A percentile compares a stretch with the other conserved stretches of the same genome.
These are phyloP conservation scores for Didymosphaeria variabile DNA, from an alignment of 2,329 filamentous ascomycete genomes.

Conservation along the genomic window DNA sequence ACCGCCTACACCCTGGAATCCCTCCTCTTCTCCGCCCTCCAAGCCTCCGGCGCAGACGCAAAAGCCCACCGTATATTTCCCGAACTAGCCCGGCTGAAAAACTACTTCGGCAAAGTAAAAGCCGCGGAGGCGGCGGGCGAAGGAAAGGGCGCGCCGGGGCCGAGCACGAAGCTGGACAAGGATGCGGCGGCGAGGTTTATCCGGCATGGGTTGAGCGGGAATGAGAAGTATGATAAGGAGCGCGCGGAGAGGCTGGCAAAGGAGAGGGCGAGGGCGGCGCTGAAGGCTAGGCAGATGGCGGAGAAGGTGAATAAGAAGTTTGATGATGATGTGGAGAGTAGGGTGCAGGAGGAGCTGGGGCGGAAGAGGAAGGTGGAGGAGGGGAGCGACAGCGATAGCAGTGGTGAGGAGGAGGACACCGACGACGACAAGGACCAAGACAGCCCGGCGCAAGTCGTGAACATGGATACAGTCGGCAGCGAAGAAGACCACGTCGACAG, in stretches of 20 bases:
- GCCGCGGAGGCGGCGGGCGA: slow-evolving; percentile 62
- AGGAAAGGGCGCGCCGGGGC: slow-evolving; percentile 64
- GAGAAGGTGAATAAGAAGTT: slow-evolving; percentile 42
- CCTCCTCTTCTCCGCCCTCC: slow-evolving; percentile 82
- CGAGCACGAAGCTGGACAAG: slow-evolving; percentile 72
- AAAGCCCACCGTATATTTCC: slow-evolving; percentile 84
- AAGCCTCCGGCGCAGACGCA: slow-evolving; percentile 79
- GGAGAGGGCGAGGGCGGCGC: slow-evolving; percentile 42
- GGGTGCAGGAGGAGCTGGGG: slow-evolving; percentile 22
- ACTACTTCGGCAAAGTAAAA: slow-evolving; percentile 94
- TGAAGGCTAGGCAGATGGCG: slow-evolving; percentile 32
- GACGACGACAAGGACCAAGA: slow-evolving; percentile 35
- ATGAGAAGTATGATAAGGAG: slow-evolving; percentile 55
- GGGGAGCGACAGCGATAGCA: neutral
- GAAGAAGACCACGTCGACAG: slow-evolving; percentile 24
- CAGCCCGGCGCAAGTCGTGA: slow-evolving; percentile 20
- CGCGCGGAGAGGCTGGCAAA: slow-evolving; percentile 46
- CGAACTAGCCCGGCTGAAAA: slow-evolving; percentile 85
- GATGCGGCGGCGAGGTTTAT: slow-evolving; percentile 83
- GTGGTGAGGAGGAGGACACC: slow-evolving; percentile 17
- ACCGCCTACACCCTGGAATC: slow-evolving; percentile 91
- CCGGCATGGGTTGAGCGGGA: slow-evolving; percentile 74
- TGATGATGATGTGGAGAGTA: slow-evolving; percentile 35
- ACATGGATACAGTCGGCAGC: slow-evolving; percentile 1
- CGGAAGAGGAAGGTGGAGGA: slow-evolving; percentile 42